phyloP scores from a whole-genome alignment of 129 eudicot genomes.

The Erigeron canadensis region DNA sequence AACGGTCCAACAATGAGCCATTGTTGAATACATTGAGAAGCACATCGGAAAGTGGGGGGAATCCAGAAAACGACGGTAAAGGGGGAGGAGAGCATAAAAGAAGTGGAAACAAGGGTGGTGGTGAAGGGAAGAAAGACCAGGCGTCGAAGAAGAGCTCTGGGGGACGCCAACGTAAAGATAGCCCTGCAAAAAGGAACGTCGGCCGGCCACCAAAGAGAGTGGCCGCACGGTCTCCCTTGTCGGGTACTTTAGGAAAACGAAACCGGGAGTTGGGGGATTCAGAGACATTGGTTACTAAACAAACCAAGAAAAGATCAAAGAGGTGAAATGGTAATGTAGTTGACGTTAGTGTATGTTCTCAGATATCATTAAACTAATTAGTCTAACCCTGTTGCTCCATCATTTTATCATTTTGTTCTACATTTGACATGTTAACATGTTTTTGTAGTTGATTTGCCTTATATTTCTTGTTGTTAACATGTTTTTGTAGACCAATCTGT shows the following conservation, averaged over 20 bases:
- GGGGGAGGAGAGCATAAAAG: constrained; percentile 37
- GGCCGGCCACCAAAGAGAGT: constrained; percentile 72
- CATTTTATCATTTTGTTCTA: no score
- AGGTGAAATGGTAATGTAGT: constrained; percentile 28
- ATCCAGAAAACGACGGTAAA: constrained; percentile 27
- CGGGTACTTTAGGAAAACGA: constrained; percentile 47
- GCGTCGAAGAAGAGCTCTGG: constrained; percentile 25
- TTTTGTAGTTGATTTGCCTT: no score
- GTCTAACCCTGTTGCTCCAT: no score
- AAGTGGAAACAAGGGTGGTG: constrained; percentile 21
- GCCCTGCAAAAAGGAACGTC: constrained; percentile 48
- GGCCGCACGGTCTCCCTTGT: constrained; percentile 42
- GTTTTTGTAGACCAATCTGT: no score
- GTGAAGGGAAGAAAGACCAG: constrained; percentile 47
- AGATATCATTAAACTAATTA: no score
- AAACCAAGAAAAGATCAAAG: constrained; percentile 59
- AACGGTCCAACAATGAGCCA: constrained; percentile 38
- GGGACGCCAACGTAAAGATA: constrained; percentile 43
- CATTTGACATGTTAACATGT: no score
- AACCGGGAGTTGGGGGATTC: constrained; percentile 38
- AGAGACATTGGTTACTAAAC: constrained; percentile 44
- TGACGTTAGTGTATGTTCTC: no score
- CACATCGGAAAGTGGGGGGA: constrained; percentile 31
- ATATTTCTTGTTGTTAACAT: no score
- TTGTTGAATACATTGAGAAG: constrained; percentile 40